Evolutionary conservation across 2,329 filamentous ascomycete genomes (phyloP).

Genomic region (Aspergillus hiratsukae): DNA sequence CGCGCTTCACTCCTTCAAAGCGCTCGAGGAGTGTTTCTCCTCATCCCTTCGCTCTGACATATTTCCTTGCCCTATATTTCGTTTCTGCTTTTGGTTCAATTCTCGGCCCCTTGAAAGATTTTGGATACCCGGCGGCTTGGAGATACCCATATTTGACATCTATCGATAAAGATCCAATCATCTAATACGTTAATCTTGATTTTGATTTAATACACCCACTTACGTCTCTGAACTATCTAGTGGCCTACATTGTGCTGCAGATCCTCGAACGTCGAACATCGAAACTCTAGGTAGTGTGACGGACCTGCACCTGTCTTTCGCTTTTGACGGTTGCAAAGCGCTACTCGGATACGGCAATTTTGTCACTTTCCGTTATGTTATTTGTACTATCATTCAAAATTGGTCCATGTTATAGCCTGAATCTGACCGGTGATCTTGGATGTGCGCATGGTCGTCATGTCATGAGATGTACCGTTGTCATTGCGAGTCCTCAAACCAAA

Average conservation of each 20-base stretch:
- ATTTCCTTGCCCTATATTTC: not conserved
- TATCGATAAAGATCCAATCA: not conserved
- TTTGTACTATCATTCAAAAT: not conserved
- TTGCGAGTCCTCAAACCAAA: not conserved
- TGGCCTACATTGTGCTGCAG: slow-evolving; percentile 31
- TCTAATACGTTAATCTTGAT: not conserved
- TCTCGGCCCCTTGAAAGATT: not conserved
- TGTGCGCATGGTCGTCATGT: not conserved
- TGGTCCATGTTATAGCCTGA: not conserved
- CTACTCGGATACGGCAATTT: not conserved
- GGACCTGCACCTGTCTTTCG: not conserved
- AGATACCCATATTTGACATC: not conserved
- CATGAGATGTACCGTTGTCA: not conserved
- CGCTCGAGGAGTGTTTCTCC: not conserved
- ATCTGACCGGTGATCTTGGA: not conserved
- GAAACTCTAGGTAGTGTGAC: slow-evolving; percentile 22
- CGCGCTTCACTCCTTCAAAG: not conserved
- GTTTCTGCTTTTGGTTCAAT: not conserved
- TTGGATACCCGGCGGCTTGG: not conserved
- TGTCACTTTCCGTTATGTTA: not conserved
- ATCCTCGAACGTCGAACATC: slow-evolving; percentile 30
- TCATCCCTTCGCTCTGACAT: not conserved
- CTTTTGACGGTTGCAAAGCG: not conserved
- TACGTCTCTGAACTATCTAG: slow-evolving; percentile 10
- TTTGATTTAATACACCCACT: not conserved